Evolutionary conservation across 176 grass and related monocot species (phyloP).

Genomic region (Eragrostis curvula): DNA sequence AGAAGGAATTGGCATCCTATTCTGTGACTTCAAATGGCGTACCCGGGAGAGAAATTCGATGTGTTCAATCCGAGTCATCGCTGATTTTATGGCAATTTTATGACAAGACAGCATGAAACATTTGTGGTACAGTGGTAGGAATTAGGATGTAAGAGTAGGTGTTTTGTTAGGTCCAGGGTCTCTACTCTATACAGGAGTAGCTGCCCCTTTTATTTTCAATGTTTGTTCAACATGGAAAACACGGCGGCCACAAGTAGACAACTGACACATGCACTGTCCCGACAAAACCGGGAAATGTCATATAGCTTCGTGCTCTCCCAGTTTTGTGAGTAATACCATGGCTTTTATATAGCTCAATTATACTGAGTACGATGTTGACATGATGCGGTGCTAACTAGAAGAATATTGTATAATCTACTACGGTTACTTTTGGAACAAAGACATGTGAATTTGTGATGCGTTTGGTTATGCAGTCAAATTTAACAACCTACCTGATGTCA

Average conservation of each 20-base stretch:
- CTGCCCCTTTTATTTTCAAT: conserved; percentile 26
- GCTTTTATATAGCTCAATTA: conserved; percentile 27
- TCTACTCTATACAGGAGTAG: conserved; percentile 45
- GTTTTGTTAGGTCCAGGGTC: conserved; percentile 45
- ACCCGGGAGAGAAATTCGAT: conserved; percentile 1
- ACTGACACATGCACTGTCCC: conserved; percentile 37
- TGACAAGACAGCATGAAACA: background rate
- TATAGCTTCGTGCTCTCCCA: background rate
- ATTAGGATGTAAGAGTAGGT: conserved; percentile 38
- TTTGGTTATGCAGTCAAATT: conserved; percentile 45
- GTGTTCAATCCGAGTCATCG: background rate
- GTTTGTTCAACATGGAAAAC: conserved; percentile 40
- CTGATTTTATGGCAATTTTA: background rate
- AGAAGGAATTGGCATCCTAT: background rate
- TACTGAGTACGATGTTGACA: conserved; percentile 46
- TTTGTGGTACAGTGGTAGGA: conserved; percentile 32
- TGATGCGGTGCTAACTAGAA: conserved; percentile 7
- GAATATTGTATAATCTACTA: conserved; percentile 18
- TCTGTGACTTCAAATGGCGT: conserved; percentile 16
- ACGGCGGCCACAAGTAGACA: conserved; percentile 23
- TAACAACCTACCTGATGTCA: conserved; percentile 42
- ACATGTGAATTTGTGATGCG: conserved; percentile 1
- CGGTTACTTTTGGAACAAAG: conserved; percentile 27
- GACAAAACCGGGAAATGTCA: conserved; percentile 29
- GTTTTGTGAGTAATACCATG: background rate